A percentile compares a stretch with the other conserved stretches of the same genome.
Evolutionary conservation across 371 early-diverging fungal species (phyloP).

Genomic region (Mortierella sp.): DNA sequence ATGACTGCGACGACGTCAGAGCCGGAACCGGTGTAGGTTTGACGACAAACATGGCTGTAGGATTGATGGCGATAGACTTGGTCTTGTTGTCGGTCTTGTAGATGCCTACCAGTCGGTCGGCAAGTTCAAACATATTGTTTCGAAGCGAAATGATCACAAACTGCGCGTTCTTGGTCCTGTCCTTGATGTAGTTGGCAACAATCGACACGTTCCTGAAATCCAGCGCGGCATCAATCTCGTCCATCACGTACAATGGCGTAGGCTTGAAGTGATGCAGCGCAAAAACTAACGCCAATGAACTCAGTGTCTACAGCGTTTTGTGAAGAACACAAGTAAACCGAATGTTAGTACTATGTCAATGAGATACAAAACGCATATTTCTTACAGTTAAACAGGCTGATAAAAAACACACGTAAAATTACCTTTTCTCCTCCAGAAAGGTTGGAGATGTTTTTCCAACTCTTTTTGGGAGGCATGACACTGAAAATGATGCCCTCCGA

Average conservation of each 20-base stretch:
- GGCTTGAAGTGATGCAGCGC: slow-evolving; percentile 99
- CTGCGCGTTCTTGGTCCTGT: slow-evolving; percentile 98
- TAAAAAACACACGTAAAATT: slow-evolving; percentile 2
- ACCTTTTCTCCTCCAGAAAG: slow-evolving; percentile 99
- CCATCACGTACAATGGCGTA: slow-evolving; percentile 99
- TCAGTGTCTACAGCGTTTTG: slow-evolving; percentile 82
- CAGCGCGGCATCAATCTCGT: slow-evolving; percentile 99
- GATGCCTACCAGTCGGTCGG: slow-evolving; percentile 98
- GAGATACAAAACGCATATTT: too few relatives aligned
- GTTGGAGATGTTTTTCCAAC: slow-evolving; percentile 99
- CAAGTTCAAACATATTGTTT: slow-evolving; percentile 99
- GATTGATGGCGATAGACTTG: slow-evolving; percentile 60
- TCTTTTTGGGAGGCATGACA: slow-evolving; percentile 99
- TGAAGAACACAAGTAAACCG: background rate
- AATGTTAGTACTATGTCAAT: background rate
- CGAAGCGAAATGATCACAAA: slow-evolving; percentile 99
- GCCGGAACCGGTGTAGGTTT: slow-evolving; percentile 30
- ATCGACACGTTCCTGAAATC: slow-evolving; percentile 99
- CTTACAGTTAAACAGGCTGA: too few relatives aligned
- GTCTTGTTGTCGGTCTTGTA: slow-evolving; percentile 94
- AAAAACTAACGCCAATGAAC: slow-evolving; percentile 99
- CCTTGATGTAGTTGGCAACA: slow-evolving; percentile 99
- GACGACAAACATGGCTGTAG: slow-evolving; percentile 48
- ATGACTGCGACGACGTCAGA: background rate
- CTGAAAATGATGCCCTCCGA: slow-evolving; percentile 99